Percentiles rank a stretch among this genome's conserved stretches.
These are phyloP conservation scores for Suillus lakei DNA, from an alignment of 768 basidiomycete genomes.

Conservation along the genomic window DNA sequence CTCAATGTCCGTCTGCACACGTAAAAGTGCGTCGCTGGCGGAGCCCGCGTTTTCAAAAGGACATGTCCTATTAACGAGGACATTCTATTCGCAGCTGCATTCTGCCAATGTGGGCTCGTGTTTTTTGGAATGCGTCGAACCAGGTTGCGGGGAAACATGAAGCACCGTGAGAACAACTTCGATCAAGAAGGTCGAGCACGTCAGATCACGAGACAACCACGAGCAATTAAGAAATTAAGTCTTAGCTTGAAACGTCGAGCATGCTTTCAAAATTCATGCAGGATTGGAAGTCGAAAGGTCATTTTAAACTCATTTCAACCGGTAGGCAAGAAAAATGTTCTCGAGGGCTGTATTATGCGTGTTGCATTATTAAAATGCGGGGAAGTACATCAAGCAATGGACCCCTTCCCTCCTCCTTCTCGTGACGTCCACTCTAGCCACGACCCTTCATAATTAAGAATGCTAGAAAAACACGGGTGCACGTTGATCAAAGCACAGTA, in stretches of 20 bases:
- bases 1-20: conserved; percentile 31
- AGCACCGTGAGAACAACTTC: conserved; percentile 2
- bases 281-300: not conserved
- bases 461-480: conserved; percentile 34
- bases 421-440: conserved; percentile 84
- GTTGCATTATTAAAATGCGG: not conserved
- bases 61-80: not conserved
- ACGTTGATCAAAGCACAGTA: conserved; percentile 8
- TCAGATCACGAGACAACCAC: conserved; percentile 1
- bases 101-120: conserved; percentile 1
- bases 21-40: conserved; percentile 8
- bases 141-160: conserved; percentile 10
- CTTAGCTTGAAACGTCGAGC: not conserved
- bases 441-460: conserved; percentile 82
- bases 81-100: conserved; percentile 1
- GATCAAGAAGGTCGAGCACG: not conserved
- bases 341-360: conserved; percentile 7
- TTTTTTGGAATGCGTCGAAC: conserved; percentile 6
- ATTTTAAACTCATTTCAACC: not conserved
- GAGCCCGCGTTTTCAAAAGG: not conserved
- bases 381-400: conserved; percentile 13
- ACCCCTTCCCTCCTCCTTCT: conserved; percentile 48
- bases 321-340: not conserved
- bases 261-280: not conserved
- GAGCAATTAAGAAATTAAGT: not conserved